These are phyloP conservation scores for Fusarium heterosporum DNA, from an alignment of 2,329 filamentous ascomycete species.

Conservation along the genomic window DNA sequence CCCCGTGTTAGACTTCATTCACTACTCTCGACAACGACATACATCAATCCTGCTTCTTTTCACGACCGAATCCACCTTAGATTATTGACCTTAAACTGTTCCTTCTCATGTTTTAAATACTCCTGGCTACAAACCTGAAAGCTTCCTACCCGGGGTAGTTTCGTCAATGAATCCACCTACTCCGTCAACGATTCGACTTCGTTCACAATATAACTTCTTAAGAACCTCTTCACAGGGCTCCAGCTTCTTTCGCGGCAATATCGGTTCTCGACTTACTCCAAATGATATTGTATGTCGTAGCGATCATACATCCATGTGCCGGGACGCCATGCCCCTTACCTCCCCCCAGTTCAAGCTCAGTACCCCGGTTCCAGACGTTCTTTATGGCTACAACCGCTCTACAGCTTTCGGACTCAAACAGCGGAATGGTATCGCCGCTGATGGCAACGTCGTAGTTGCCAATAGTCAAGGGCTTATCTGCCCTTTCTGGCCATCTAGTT, in stretches of 20 bases:
- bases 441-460: not conserved
- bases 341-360: not conserved
- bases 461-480: slow-evolving; percentile 4
- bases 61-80: too few species aligned
- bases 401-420: not conserved
- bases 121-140: too few species aligned
- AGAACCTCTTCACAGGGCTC: too few species aligned
- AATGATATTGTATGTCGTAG: slow-evolving; percentile 1
- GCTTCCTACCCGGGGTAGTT: too few species aligned
- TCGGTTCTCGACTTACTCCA: not conserved
- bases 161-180: too few species aligned
- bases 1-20: not conserved
- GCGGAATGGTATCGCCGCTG: not conserved
- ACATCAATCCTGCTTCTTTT: too few species aligned
- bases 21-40: too few species aligned
- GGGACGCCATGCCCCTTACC: not conserved
- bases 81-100: too few species aligned
- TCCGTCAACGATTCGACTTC: too few species aligned
- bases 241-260: slow-evolving; percentile 1
- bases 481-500: slow-evolving; percentile 6
- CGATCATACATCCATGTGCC: slow-evolving; percentile 6
- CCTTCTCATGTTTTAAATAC: too few species aligned
- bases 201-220: too few species aligned
- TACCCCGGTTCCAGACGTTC: slow-evolving; percentile 5
- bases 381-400: slow-evolving; percentile 10